Conservation (phyloP, 2,329 filamentous ascomycete genomes). For the Penicillium paneum region DNA sequence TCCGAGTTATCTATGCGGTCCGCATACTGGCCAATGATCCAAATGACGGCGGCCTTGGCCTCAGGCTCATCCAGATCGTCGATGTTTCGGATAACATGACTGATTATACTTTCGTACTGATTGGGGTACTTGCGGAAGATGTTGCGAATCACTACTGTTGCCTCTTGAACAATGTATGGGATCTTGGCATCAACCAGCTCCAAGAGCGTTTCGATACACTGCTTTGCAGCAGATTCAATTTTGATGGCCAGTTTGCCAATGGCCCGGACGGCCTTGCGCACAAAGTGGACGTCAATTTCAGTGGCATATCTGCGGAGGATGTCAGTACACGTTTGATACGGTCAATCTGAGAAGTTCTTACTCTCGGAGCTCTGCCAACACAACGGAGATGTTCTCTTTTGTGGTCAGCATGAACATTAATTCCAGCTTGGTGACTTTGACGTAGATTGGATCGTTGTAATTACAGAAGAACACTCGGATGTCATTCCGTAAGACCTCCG, state of each 20-base stretch:
- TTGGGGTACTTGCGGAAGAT: conserved; percentile 99
- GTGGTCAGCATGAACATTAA: conserved; percentile 98
- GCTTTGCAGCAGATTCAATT: conserved; percentile 86
- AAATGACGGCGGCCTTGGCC: conserved; percentile 97
- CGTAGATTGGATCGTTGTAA: conserved; percentile 99
- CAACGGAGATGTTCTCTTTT: conserved; percentile 92
- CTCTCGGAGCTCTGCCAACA: conserved; percentile 88
- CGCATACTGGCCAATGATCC: conserved; percentile 98
- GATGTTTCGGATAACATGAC: conserved; percentile 89
- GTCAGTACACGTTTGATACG: conserved; percentile 2
- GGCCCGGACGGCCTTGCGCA: conserved; percentile 92
- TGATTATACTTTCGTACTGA: conserved; percentile 97
- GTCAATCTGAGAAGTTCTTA: conserved; percentile 43
- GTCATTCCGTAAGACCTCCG: conserved; percentile 91
- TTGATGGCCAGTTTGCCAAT: conserved; percentile 99
- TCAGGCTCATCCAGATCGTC: conserved; percentile 96
- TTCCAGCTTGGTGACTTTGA: conserved; percentile 98
- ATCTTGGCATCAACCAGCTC: conserved; percentile 97
- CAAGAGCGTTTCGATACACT: conserved; percentile 88
- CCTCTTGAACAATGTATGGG: conserved; percentile 97
- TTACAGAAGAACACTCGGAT: conserved; percentile 99
- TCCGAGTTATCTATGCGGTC: conserved; percentile 97
- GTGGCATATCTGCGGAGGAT: conserved; percentile 66
- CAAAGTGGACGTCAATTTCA: conserved; percentile 98
- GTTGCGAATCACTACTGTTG: conserved; percentile 96